Evolutionary conservation across 495 filamentous ascomycete species (phyloP).

Genomic region (Aspergillus olivimuriae): DNA sequence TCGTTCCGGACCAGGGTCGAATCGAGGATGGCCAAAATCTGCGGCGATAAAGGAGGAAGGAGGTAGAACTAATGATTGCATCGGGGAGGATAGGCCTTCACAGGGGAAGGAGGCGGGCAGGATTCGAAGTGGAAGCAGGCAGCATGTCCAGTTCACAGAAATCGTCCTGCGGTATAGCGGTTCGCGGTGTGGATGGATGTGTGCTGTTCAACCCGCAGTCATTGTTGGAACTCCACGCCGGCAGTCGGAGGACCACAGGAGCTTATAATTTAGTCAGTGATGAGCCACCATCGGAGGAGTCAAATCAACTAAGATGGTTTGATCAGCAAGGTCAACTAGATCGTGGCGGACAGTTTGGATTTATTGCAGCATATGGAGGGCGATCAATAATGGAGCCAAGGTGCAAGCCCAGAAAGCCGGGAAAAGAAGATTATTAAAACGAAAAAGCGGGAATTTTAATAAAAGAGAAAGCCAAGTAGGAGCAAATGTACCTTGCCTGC

Average conservation of each 20-base stretch:
- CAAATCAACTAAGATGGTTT: constrained; percentile 38
- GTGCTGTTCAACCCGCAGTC: constrained; percentile 22
- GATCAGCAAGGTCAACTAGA: constrained; percentile 38
- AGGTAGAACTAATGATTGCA: constrained; percentile 46
- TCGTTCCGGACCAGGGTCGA: constrained; percentile 53
- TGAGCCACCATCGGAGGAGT: constrained; percentile 40
- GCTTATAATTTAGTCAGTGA: constrained; percentile 35
- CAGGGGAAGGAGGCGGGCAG: constrained; percentile 20
- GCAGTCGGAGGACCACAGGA: constrained; percentile 23
- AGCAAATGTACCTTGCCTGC: constrained; percentile 20
- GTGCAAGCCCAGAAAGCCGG: constrained; percentile 22
- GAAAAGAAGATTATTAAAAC: constrained; percentile 37
- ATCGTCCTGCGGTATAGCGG: background rate
- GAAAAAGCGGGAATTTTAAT: constrained; percentile 20
- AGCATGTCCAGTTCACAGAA: constrained; percentile 30
- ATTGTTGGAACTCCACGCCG: constrained; percentile 21
- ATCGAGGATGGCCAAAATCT: constrained; percentile 38
- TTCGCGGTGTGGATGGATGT: constrained; percentile 7
- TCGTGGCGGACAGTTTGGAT: constrained; percentile 40
- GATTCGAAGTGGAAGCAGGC: constrained; percentile 13
- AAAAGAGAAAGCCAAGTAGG: constrained; percentile 22
- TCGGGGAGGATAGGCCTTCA: constrained; percentile 26
- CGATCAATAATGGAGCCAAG: constrained; percentile 38
- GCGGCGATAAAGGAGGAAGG: constrained; percentile 36
- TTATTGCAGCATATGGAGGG: constrained; percentile 42